phyloP scores from a whole-genome alignment of 306 rosid species.

The Castanea sativa region DNA sequence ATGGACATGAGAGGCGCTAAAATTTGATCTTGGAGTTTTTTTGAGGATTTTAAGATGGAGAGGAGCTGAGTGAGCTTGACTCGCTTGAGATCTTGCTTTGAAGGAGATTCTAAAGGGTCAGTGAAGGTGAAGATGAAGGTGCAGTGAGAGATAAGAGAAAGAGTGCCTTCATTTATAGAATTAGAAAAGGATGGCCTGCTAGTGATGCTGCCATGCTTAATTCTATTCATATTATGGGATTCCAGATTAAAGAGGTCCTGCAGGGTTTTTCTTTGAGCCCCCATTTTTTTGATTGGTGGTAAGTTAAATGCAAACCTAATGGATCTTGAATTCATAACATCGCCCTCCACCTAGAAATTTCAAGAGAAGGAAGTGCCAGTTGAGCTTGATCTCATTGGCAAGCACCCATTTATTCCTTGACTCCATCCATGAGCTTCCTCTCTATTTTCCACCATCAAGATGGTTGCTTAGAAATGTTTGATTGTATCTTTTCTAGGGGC shows the following conservation, averaged over 20 bases:
- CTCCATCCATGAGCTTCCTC: too few relatives aligned
- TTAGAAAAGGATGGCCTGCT: conserved; percentile 25
- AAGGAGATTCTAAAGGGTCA: conserved; percentile 50
- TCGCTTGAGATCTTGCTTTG: conserved; percentile 59
- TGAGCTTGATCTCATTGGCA: too few relatives aligned
- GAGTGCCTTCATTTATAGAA: conserved; percentile 49
- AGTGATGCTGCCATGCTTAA: neutral
- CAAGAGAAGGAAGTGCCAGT: too few relatives aligned
- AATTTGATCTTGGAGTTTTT: conserved; percentile 30
- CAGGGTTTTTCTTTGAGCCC: conserved; percentile 43
- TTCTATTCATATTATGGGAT: conserved; percentile 2
- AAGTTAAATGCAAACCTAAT: too few relatives aligned
- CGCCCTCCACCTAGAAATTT: too few relatives aligned
- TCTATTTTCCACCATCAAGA: neutral
- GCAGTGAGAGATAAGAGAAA: conserved; percentile 51
- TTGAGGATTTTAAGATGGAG: conserved; percentile 46
- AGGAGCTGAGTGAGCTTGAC: conserved; percentile 53
- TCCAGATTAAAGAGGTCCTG: conserved; percentile 47
- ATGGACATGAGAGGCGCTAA: conserved; percentile 49
- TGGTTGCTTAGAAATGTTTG: conserved; percentile 5
- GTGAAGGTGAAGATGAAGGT: conserved; percentile 39
- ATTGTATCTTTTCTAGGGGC: conserved; percentile 20
- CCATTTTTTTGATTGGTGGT: conserved; percentile 16
- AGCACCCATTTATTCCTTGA: neutral
- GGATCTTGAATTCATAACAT: too few relatives aligned